phyloP scores from a whole-genome alignment of 768 basidiomycete species.

The Dacryopinax spathularia region DNA sequence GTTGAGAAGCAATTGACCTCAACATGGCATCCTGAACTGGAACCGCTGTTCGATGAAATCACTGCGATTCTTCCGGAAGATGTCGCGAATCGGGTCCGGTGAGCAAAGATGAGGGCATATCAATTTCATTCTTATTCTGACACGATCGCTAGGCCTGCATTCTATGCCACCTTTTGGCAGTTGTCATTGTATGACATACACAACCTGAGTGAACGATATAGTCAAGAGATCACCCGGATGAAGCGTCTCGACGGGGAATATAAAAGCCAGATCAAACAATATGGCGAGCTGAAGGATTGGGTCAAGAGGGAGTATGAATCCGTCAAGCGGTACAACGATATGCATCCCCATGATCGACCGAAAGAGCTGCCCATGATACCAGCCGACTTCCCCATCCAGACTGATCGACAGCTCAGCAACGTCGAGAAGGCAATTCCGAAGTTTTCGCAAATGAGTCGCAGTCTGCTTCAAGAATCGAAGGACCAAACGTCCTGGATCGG shows the following conservation, averaged over 20 bases:
- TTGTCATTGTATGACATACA: slow-evolving; percentile 78
- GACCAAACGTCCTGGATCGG: slow-evolving; percentile 1
- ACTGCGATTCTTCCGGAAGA: slow-evolving; percentile 54
- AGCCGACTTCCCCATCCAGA: not conserved
- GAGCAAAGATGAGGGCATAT: slow-evolving; percentile 21
- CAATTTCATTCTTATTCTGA: not conserved
- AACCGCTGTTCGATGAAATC: slow-evolving; percentile 59
- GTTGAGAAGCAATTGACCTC: slow-evolving; percentile 16
- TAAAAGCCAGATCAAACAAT: not conserved
- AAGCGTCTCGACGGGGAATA: slow-evolving; percentile 11
- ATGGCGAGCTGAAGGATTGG: not conserved
- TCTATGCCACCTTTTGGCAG: slow-evolving; percentile 97
- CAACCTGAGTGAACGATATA: slow-evolving; percentile 63
- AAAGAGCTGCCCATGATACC: not conserved
- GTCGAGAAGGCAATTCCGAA: not conserved
- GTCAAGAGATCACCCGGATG: slow-evolving; percentile 49
- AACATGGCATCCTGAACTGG: slow-evolving; percentile 60
- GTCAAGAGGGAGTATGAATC: not conserved
- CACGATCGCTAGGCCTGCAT: slow-evolving; percentile 49
- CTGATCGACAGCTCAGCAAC: not conserved
- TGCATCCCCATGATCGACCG: not conserved
- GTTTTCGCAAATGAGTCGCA: not conserved
- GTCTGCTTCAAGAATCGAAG: not conserved
- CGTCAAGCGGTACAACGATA: not conserved
- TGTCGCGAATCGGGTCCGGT: slow-evolving; percentile 59